A percentile compares a stretch with the other conserved stretches of the same genome.
These are phyloP conservation scores for Geotrichum citri-aurantii DNA, from an alignment of 1,139 yeast species.

Conservation along the genomic window DNA sequence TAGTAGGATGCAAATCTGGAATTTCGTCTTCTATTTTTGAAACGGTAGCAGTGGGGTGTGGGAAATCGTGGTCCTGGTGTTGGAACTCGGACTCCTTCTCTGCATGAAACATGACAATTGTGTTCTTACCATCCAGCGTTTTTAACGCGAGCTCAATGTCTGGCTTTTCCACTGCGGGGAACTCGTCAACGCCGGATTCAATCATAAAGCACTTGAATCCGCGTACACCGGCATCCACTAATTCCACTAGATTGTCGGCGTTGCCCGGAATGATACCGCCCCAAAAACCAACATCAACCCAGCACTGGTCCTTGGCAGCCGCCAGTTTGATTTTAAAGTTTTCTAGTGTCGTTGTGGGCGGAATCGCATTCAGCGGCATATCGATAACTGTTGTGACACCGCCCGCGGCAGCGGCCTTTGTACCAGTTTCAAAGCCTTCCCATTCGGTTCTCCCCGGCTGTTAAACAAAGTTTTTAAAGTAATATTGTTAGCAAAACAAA, in stretches of 20 bases:
- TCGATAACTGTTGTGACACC: constrained; percentile 95
- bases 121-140: constrained; percentile 52
- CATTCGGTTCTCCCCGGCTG: constrained; percentile 86
- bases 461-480: neutral
- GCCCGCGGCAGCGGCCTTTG: constrained; percentile 87
- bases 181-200: constrained; percentile 91
- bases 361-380: constrained; percentile 94
- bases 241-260: constrained; percentile 56
- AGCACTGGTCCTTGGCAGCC: constrained; percentile 76
- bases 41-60: constrained; percentile 25
- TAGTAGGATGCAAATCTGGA: constrained; percentile 36
- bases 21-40: constrained; percentile 12
- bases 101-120: constrained; percentile 88
- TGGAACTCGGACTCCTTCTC: constrained; percentile 67
- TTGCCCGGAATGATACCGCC: constrained; percentile 88
- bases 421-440: constrained; percentile 94
- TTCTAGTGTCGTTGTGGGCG: constrained; percentile 82
- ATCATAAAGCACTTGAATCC: constrained; percentile 90
- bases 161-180: constrained; percentile 66
- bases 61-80: constrained; percentile 40
- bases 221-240: constrained; percentile 77
- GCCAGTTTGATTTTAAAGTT: constrained; percentile 66
- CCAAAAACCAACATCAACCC: constrained; percentile 96
- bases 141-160: constrained; percentile 64
- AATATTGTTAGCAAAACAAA: neutral